Percentiles rank a stretch among this genome's conserved stretches.
Evolutionary conservation across 495 filamentous ascomycete species (phyloP).

Genomic region (Staphylotrichum longicolle): DNA sequence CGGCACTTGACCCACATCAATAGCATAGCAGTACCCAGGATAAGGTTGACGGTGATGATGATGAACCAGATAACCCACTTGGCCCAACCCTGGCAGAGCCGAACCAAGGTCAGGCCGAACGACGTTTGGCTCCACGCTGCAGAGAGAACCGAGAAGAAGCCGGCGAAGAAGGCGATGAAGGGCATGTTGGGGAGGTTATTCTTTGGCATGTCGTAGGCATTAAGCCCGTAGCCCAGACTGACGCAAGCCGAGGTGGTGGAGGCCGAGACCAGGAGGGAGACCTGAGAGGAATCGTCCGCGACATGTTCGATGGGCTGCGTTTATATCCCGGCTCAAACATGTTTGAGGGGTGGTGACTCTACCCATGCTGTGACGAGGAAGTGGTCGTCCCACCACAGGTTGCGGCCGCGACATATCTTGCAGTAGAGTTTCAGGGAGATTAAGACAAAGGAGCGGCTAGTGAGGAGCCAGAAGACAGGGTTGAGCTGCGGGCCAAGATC

Average conservation of each 20-base stretch:
- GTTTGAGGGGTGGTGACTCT: neutral
- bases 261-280: constrained; percentile 19
- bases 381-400: constrained; percentile 37
- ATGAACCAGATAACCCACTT: constrained; percentile 24
- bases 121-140: constrained; percentile 27
- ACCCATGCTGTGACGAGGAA: constrained; percentile 34
- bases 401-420: constrained; percentile 27
- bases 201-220: constrained; percentile 25
- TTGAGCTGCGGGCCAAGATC: constrained; percentile 34
- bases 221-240: constrained; percentile 30
- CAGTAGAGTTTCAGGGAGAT: constrained; percentile 31
- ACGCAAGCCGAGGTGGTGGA: constrained; percentile 28
- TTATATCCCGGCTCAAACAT: no score
- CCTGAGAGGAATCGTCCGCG: neutral
- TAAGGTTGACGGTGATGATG: constrained; percentile 25
- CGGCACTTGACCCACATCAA: constrained; percentile 30
- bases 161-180: constrained; percentile 26
- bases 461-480: constrained; percentile 38
- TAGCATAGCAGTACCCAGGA: constrained; percentile 25
- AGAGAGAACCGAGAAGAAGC: constrained; percentile 28
- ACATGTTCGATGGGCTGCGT: no score
- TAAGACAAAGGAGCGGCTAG: constrained; percentile 27
- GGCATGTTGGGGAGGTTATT: constrained; percentile 24
- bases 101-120: constrained; percentile 30
- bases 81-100: constrained; percentile 26